phyloP scores from a whole-genome alignment of 345 rosid species.

The Rhizophora apiculata region DNA sequence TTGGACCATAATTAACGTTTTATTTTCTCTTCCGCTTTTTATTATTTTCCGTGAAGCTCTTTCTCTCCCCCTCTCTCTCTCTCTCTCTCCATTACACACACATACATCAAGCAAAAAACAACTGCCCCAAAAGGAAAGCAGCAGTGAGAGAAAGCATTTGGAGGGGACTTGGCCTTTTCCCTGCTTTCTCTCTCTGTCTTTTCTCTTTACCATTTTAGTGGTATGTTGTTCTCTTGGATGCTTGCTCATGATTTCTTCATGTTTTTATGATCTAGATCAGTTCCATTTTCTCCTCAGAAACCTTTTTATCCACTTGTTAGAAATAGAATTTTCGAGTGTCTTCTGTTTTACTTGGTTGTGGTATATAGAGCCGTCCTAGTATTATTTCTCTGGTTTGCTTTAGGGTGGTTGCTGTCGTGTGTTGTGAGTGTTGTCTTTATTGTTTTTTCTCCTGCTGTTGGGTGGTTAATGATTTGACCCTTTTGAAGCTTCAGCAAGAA shows the following conservation, averaged over 20 bases:
- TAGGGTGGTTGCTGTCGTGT: not conserved
- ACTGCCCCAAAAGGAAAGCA: constrained; percentile 32
- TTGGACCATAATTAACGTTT: too few species aligned
- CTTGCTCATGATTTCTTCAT: constrained; percentile 12
- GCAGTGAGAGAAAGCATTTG: constrained; percentile 22
- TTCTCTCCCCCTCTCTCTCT: not conserved
- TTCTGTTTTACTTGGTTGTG: not conserved
- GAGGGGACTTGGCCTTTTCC: constrained; percentile 36
- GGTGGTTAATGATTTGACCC: constrained; percentile 14
- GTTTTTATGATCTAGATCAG: constrained; percentile 23
- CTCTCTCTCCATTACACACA: not conserved
- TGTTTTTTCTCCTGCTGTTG: not conserved
- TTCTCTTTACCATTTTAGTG: not conserved
- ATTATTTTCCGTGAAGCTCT: constrained; percentile 26
- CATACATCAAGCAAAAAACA: constrained; percentile 8
- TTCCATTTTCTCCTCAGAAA: constrained; percentile 15
- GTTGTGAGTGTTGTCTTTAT: not conserved
- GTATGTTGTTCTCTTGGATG: constrained; percentile 23
- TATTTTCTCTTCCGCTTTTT: constrained; percentile 15
- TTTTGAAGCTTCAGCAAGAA: constrained; percentile 32
- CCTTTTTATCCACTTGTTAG: constrained; percentile 10
- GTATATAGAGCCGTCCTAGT: not conserved
- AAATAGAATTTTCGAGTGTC: not conserved
- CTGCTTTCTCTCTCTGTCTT: constrained; percentile 19
- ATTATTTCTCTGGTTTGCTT: not conserved